Conservation (phyloP, 495 filamentous ascomycete species). For the Talaromyces wortmannii region DNA sequence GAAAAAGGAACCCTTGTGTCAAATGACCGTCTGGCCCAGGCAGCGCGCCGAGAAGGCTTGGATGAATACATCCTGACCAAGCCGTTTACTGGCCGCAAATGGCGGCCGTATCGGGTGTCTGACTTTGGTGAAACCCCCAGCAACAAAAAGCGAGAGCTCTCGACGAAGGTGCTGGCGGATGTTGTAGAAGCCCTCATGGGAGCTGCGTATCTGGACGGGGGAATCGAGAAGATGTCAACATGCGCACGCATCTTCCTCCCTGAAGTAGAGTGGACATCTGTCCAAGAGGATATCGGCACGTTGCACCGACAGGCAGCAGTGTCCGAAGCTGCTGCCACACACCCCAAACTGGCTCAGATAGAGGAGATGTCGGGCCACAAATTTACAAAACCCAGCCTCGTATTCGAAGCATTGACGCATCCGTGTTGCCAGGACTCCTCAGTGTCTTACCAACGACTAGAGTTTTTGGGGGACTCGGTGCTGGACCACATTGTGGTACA, state of each 20-base stretch:
- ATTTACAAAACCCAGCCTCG: slow-evolving; percentile 62
- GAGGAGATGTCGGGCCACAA: slow-evolving; percentile 60
- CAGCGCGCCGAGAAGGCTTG: slow-evolving; percentile 56
- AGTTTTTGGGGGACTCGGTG: slow-evolving; percentile 85
- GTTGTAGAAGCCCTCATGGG: slow-evolving; percentile 85
- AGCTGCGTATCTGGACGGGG: slow-evolving; percentile 67
- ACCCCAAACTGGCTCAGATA: slow-evolving; percentile 27
- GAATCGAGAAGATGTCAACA: slow-evolving; percentile 47
- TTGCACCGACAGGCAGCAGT: slow-evolving; percentile 22
- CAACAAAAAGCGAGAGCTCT: slow-evolving; percentile 35
- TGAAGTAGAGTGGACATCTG: slow-evolving; percentile 47
- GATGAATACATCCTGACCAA: slow-evolving; percentile 69
- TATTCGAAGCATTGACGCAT: slow-evolving; percentile 86
- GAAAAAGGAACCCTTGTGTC: slow-evolving; percentile 64
- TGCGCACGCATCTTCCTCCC: slow-evolving; percentile 64
- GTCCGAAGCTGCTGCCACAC: slow-evolving; percentile 1
- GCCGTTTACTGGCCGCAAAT: slow-evolving; percentile 61
- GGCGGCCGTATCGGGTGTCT: slow-evolving; percentile 58
- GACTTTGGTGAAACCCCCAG: slow-evolving; percentile 19
- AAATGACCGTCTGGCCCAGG: slow-evolving; percentile 61
- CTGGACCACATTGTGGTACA: slow-evolving; percentile 71
- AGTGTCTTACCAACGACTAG: slow-evolving; percentile 74
- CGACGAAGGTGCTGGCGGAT: slow-evolving; percentile 81
- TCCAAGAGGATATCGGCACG: slow-evolving; percentile 19
- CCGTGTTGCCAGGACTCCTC: slow-evolving; percentile 45